Percentiles rank a stretch among this genome's conserved stretches.
Conservation (phyloP, 192 early-diverging fungal genomes). For the Coemansia sp. region DNA sequence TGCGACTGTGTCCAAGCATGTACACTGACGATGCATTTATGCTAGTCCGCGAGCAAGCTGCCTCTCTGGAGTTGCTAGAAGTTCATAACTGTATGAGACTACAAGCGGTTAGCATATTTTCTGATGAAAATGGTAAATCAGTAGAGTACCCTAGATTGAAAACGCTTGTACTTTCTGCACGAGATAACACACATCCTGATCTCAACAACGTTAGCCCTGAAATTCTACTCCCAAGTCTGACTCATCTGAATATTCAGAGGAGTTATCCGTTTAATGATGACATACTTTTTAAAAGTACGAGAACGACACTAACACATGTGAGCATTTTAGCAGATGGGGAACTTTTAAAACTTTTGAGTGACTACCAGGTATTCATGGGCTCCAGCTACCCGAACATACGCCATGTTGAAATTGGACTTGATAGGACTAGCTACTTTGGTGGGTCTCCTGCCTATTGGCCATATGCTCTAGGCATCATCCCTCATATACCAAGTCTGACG, state of each 20-base stretch:
- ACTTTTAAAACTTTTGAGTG: too few species aligned
- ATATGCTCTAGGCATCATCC: background rate
- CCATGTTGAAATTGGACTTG: background rate
- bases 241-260: background rate
- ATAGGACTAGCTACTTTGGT: background rate
- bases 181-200: too few species aligned
- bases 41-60: background rate
- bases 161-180: background rate
- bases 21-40: background rate
- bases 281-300: background rate
- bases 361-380: background rate
- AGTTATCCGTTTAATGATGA: background rate
- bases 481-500: background rate
- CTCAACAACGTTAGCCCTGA: background rate
- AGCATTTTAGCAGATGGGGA: background rate
- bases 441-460: background rate
- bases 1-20: background rate
- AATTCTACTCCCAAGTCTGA: background rate
- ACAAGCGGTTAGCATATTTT: background rate
- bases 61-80: background rate
- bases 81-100: too few species aligned
- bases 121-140: background rate
- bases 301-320: background rate
- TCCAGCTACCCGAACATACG: background rate
- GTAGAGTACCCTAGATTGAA: conserved; percentile 1